Conservation (phyloP, 495 filamentous ascomycete genomes). For the Xylaria castorea region DNA sequence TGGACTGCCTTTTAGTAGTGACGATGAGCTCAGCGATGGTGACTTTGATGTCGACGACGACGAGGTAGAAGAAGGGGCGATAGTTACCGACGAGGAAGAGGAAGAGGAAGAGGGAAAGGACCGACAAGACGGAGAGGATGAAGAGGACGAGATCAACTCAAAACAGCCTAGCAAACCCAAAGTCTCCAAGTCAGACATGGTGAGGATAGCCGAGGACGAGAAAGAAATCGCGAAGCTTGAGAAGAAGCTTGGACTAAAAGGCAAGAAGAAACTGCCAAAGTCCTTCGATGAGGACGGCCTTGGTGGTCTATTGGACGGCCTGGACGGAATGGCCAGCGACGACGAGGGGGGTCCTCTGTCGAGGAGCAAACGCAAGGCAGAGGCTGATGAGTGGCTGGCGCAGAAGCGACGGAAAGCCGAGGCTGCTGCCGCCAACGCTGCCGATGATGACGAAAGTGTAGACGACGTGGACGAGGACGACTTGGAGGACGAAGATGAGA, state of each 20-base stretch:
- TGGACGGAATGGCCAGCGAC: constrained; percentile 57
- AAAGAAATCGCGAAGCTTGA: constrained; percentile 88
- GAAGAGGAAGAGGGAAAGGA: constrained; percentile 36
- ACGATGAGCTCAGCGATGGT: constrained; percentile 37
- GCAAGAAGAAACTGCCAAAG: constrained; percentile 75
- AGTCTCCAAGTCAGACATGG: constrained; percentile 65
- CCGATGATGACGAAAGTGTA: constrained; percentile 3
- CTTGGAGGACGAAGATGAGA: constrained; percentile 38
- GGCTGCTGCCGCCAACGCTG: constrained; percentile 24
- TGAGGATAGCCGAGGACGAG: constrained; percentile 76
- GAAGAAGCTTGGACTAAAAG: constrained; percentile 85
- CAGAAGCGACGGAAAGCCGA: constrained; percentile 55
- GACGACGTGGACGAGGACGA: constrained; percentile 34
- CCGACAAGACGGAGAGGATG: constrained; percentile 45
- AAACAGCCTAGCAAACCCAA: constrained; percentile 40
- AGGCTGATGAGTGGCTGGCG: constrained; percentile 60
- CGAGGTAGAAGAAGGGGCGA: constrained; percentile 35
- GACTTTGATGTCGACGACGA: constrained; percentile 37
- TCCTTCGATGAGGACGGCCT: constrained; percentile 86
- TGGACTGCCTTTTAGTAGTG: constrained; percentile 26
- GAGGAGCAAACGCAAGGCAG: constrained; percentile 71
- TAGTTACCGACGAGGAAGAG: constrained; percentile 31
- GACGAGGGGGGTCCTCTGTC: constrained; percentile 58
- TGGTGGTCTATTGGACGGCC: constrained; percentile 75
- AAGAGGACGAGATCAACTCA: constrained; percentile 38